phyloP scores from a whole-genome alignment of 1,139 yeast genomes.

The Zygoascus hellenicus region DNA sequence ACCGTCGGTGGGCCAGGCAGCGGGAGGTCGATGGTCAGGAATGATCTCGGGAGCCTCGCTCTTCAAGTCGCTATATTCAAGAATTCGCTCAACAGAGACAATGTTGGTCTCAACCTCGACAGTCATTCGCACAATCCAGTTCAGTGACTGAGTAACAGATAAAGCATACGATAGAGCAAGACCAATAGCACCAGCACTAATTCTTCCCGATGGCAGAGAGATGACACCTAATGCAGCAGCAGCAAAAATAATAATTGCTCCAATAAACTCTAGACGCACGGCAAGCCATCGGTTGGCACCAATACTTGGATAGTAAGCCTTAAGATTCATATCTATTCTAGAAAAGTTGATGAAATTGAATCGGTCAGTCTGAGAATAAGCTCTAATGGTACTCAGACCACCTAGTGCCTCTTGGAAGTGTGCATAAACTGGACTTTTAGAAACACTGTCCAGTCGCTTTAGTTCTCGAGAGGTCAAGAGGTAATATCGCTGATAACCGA shows the following conservation, averaged over 20 bases:
- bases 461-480: slow-evolving; percentile 73
- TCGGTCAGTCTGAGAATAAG: slow-evolving; percentile 70
- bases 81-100: slow-evolving; percentile 91
- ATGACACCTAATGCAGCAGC: slow-evolving; percentile 77
- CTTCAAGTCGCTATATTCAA: slow-evolving; percentile 70
- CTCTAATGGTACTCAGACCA: slow-evolving; percentile 87
- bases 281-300: slow-evolving; percentile 97
- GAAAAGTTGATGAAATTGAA: slow-evolving; percentile 68
- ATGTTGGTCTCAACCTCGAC: slow-evolving; percentile 96
- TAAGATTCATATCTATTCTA: slow-evolving; percentile 77
- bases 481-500: slow-evolving; percentile 84
- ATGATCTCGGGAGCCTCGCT: slow-evolving; percentile 81
- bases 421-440: slow-evolving; percentile 90
- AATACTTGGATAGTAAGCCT: slow-evolving; percentile 90
- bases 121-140: slow-evolving; percentile 98
- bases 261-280: slow-evolving; percentile 83
- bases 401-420: slow-evolving; percentile 93
- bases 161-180: slow-evolving; percentile 87
- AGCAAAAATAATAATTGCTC: slow-evolving; percentile 77
- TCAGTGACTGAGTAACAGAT: slow-evolving; percentile 85
- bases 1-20: slow-evolving; percentile 76
- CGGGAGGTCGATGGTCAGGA: slow-evolving; percentile 61
- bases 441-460: slow-evolving; percentile 88
- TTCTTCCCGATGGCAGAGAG: slow-evolving; percentile 58
- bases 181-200: slow-evolving; percentile 90